Conservation (phyloP, 2,329 filamentous ascomycete species). For the Alternaria burnsii region DNA sequence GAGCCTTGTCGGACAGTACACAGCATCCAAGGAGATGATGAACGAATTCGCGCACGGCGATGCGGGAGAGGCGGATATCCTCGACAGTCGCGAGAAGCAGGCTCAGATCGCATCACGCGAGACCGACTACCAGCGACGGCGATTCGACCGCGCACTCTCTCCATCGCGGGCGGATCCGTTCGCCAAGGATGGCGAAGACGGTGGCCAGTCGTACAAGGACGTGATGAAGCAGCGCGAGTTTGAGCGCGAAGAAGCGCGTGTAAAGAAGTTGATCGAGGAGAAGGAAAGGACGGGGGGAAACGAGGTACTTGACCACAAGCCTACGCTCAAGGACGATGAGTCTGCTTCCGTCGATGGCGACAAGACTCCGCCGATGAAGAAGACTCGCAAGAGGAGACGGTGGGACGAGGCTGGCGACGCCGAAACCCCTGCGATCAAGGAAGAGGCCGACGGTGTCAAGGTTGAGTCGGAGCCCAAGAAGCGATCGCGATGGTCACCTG, state of each 20-base stretch:
- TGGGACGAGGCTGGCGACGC: slow-evolving; percentile 78
- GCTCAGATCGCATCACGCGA: slow-evolving; percentile 91
- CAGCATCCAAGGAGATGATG: slow-evolving; percentile 88
- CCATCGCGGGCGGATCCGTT: slow-evolving; percentile 88
- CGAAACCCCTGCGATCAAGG: slow-evolving; percentile 20
- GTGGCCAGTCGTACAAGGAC: slow-evolving; percentile 85
- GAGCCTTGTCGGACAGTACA: slow-evolving; percentile 92
- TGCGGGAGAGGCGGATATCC: slow-evolving; percentile 89
- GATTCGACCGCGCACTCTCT: slow-evolving; percentile 83
- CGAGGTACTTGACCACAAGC: slow-evolving; percentile 70
- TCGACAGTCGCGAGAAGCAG: slow-evolving; percentile 86
- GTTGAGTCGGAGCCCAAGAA: slow-evolving; percentile 48
- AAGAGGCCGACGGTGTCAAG: slow-evolving; percentile 29
- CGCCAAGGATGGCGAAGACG: slow-evolving; percentile 74
- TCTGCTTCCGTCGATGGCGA: slow-evolving; percentile 72
- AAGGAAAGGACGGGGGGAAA: slow-evolving; percentile 70
- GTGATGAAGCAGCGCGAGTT: slow-evolving; percentile 90
- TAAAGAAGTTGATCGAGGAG: slow-evolving; percentile 80
- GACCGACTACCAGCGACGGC: slow-evolving; percentile 96
- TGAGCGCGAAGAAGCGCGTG: slow-evolving; percentile 91
- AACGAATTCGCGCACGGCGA: slow-evolving; percentile 92
- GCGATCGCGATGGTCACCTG: slow-evolving; percentile 82
- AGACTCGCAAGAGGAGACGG: slow-evolving; percentile 78
- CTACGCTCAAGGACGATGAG: slow-evolving; percentile 74
- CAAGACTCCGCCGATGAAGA: slow-evolving; percentile 70